Evolutionary conservation across 192 early-diverging fungal genomes (phyloP), one percentile per base, ranked within the genome.

Genomic region (Funneliformis mosseae): DNA sequence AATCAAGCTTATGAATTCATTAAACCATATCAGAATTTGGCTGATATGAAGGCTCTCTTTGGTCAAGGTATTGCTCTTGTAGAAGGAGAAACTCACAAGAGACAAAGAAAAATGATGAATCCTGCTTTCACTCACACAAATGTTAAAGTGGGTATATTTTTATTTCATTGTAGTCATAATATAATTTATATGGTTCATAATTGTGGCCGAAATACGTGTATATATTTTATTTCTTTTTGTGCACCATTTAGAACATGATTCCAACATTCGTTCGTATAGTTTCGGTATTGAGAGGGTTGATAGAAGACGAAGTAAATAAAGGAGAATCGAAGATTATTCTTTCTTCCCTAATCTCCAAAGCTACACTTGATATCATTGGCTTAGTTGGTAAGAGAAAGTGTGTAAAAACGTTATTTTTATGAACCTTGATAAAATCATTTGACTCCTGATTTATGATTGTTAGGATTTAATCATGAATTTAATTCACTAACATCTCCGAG

Each of bases 21-120:
- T 12, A 90, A 89, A 48, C 73, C 88, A 12, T 43, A 59, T 14
- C 42, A 80, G 3, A 48, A 80, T 8, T 39, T 73, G 5, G 74
- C 76, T 23, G 60, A 86, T 38, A 18, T 90, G n/a, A 77, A 80
- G 5, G 59, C 72, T 50, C 66, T 89, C 12, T 42, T 90, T 23
- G 90, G 90, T 21, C 62, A 84, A 38, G 89, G 89, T 12, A 60
- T 91, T 8, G 60, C 90, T 38, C 76, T 91, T 10, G 83, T 85
- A 5, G 90, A 91, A 75, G 89, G 90, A 0, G 84, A 82, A 45
- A 84, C 43, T 10, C 90, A 91, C 77, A 74, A 68, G 33, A 33
- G 33, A 33, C 33, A 33, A 33, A 33, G 33, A 33, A 33, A 33
- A 33, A 33, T 33, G 1, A 33, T 33, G 33, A 33, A 33, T 33